Base-by-base conservation (phyloP, 129 eudicot genomes). In the Arctium minus region DNA sequence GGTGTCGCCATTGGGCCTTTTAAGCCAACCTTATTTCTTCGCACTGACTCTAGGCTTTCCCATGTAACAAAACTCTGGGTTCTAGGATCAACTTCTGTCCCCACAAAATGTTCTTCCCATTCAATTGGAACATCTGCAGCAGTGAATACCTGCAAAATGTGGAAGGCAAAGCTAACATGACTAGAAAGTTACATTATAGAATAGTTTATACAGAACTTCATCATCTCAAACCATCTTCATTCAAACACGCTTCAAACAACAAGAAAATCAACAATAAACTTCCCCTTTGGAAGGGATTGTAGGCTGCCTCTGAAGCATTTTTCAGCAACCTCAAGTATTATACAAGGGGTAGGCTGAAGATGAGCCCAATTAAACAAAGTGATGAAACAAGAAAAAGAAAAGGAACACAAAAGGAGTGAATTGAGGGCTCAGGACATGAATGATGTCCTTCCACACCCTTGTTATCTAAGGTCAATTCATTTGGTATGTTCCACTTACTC, bases 1-100 rank as follows among this genome's bases (percentile, higher is more conserved):
- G 99, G 99, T 36, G 99, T 96, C 36, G 99, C 99, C 98, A 96
- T 96, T 62, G 99, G 98, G 40, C 99, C 99, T 88, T 96, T 96
- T 73, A 96, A 81, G 33, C 99, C 99, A 78, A 96, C 92, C 80
- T 93, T 93, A 74, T 96, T 96, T 50, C 83, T 76, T 81, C 95
- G 76, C 80, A 96, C 98, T 2, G 99, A 96, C 78, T 96, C 99
- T 53, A 96, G 87, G 87, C 99, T 96, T 88, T 96, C 98, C 98
- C 99, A 96, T 85, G 98, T 96, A 15, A 96, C 86, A 70, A 93
- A 96, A 75, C 99, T 96, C 77, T 96, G 97, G 39, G 99, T 96
- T 89, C 99, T 87, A 42, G 99, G 97, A 86, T 96, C 99, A 69
- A 96, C 85, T 83, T 93, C 95, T 37, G 71, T 86, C 81, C 98